Evolutionary conservation across 768 basidiomycete genomes (phyloP).

Genomic region (Amanita rubescens): DNA sequence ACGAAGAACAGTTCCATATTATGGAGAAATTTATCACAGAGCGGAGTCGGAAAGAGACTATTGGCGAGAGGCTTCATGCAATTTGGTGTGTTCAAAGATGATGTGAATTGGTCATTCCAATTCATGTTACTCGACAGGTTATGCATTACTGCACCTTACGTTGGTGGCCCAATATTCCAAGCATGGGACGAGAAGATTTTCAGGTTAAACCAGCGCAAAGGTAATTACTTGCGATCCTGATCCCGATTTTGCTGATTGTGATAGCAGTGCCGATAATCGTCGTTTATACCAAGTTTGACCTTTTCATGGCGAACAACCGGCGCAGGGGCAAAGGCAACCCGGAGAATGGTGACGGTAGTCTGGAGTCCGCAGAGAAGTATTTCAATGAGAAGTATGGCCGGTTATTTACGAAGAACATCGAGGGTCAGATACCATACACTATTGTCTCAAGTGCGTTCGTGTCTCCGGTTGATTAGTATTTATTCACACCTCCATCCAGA

Average conservation of each 20-base stretch:
- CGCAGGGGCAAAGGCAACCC: too few species aligned
- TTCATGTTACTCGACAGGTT: not conserved
- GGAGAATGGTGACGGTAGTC: not conserved
- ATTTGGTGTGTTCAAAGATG: not conserved
- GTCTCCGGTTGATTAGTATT: too few species aligned
- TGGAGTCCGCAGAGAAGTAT: not conserved
- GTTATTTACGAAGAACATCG: too few species aligned
- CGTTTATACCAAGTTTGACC: slow-evolving; percentile 27
- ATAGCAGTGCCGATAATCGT: slow-evolving; percentile 19
- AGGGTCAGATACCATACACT: too few species aligned
- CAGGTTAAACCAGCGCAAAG: not conserved
- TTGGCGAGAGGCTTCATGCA: not conserved
- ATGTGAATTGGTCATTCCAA: not conserved
- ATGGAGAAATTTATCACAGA: slow-evolving; percentile 7
- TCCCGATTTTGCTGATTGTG: not conserved
- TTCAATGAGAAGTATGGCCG: not conserved
- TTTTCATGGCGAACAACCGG: slow-evolving; percentile 7
- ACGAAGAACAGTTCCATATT: not conserved
- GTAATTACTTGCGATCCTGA: not conserved
- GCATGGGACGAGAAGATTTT: not conserved
- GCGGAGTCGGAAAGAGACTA: not conserved
- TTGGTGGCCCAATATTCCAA: not conserved
- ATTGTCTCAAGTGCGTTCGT: too few species aligned
- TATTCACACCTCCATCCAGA: too few species aligned
- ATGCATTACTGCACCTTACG: not conserved